Evolutionary conservation across 2,329 filamentous ascomycete genomes (phyloP).

Genomic region (Penicillium sp.): DNA sequence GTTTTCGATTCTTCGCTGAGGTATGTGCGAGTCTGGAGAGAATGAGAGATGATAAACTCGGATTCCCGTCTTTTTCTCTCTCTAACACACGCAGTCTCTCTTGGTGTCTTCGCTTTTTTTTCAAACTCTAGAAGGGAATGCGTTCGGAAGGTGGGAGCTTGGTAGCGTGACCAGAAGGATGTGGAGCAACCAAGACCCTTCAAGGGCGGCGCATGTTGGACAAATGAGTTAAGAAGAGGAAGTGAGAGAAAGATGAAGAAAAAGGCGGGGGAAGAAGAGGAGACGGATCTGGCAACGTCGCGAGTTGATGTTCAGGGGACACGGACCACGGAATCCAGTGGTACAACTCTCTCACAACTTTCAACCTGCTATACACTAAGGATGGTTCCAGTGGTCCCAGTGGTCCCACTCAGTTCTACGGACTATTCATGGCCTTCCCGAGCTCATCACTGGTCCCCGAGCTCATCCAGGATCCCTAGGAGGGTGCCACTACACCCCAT

Average conservation of each 20-base stretch:
- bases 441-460: background rate
- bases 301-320: constrained; percentile 21
- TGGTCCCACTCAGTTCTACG: background rate
- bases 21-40: background rate
- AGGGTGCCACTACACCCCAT: constrained; percentile 5
- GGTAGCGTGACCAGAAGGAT: constrained; percentile 32
- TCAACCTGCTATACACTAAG: background rate
- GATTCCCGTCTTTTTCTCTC: background rate
- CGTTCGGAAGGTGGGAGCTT: constrained; percentile 10
- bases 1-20: background rate
- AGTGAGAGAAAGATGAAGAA: constrained; percentile 13
- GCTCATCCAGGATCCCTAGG: background rate
- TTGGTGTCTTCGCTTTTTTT: background rate
- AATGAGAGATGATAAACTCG: background rate
- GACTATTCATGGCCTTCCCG: background rate
- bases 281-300: constrained; percentile 26
- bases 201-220: constrained; percentile 25
- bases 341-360: background rate
- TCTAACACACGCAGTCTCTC: background rate
- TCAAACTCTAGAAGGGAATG: constrained; percentile 11
- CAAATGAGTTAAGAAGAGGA: constrained; percentile 10
- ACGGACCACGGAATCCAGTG: constrained; percentile 18
- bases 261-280: constrained; percentile 6
- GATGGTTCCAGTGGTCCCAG: background rate
- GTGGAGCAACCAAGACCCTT: constrained; percentile 27